Conservation (phyloP, 2,329 filamentous ascomycete species). For the Fusarium sp. region DNA sequence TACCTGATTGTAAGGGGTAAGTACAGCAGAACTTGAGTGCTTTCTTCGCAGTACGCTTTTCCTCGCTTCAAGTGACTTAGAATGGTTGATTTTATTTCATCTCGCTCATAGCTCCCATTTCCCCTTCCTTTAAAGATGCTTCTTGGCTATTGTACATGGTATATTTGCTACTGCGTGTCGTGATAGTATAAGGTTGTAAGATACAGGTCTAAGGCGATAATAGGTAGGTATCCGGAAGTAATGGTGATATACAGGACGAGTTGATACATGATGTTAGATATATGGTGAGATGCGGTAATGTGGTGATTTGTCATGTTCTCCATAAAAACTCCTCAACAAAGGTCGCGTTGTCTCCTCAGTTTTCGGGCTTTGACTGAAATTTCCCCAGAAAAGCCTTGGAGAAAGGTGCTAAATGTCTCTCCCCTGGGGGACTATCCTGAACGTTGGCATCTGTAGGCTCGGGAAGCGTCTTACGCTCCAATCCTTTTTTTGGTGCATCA, state of each 20-base stretch:
- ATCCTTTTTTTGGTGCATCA: not conserved
- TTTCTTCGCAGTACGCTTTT: not conserved
- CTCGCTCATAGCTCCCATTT: not conserved
- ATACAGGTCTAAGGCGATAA: not conserved
- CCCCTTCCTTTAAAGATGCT: not conserved
- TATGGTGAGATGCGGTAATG: not conserved
- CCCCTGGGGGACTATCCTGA: not conserved
- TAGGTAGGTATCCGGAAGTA: constrained; percentile 11
- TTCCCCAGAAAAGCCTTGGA: not conserved
- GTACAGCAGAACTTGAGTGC: not conserved
- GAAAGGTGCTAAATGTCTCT: not conserved
- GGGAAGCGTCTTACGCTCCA: not conserved
- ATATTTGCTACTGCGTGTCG: constrained; percentile 2
- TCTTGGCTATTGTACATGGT: constrained; percentile 37
- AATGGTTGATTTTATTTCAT: constrained; percentile 6
- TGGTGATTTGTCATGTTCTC: not conserved
- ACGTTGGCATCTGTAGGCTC: not conserved
- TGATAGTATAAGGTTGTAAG: not conserved
- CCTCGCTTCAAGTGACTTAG: not conserved
- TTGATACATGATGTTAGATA: constrained; percentile 7
- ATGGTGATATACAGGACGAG: constrained; percentile 28
- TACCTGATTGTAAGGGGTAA: not conserved
- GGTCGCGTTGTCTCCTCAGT: not conserved
- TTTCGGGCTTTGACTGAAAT: not conserved
- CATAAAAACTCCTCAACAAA: not conserved